Conservation (phyloP, 441 rosid species). For the Erodium trifolium region DNA sequence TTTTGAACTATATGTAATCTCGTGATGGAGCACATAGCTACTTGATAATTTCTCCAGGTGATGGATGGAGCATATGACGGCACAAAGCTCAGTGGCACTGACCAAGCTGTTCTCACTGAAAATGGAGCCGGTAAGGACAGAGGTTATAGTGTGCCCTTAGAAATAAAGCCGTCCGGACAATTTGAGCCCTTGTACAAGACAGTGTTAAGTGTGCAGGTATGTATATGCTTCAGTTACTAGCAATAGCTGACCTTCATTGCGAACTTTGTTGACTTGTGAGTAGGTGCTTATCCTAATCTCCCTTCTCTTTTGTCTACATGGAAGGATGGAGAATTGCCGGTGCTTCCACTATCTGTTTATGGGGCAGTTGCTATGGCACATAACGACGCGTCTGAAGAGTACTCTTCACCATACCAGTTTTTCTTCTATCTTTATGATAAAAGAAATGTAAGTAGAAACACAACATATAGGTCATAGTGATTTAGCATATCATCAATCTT, state of each 20-base stretch:
- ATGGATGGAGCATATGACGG: conserved; percentile 77
- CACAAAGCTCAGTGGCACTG: conserved; percentile 42
- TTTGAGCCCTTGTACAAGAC: conserved; percentile 91
- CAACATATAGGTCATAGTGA: not conserved
- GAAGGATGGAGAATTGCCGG: conserved; percentile 90
- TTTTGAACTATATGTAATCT: conserved; percentile 4
- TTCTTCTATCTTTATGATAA: conserved; percentile 89
- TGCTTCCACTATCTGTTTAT: conserved; percentile 82
- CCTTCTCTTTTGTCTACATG: conserved; percentile 13
- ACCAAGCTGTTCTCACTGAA: conserved; percentile 71
- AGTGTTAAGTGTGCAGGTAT: conserved; percentile 68
- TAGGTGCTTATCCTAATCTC: not conserved
- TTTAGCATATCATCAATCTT: not conserved
- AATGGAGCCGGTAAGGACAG: conserved; percentile 41
- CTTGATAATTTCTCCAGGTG: conserved; percentile 37
- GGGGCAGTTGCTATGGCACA: conserved; percentile 98
- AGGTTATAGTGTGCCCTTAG: conserved; percentile 66
- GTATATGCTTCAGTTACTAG: not conserved
- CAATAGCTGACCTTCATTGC: not conserved
- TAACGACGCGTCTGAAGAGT: conserved; percentile 70
- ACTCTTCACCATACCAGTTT: conserved; percentile 84
- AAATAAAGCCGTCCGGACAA: conserved; percentile 84
- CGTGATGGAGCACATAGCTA: not conserved
- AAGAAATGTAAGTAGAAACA: conserved; percentile 51
- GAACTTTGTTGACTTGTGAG: not conserved